Evolutionary conservation across 306 rosid genomes (phyloP), one percentile per base, ranked within the genome.

Genomic region (Lupinus albus): DNA sequence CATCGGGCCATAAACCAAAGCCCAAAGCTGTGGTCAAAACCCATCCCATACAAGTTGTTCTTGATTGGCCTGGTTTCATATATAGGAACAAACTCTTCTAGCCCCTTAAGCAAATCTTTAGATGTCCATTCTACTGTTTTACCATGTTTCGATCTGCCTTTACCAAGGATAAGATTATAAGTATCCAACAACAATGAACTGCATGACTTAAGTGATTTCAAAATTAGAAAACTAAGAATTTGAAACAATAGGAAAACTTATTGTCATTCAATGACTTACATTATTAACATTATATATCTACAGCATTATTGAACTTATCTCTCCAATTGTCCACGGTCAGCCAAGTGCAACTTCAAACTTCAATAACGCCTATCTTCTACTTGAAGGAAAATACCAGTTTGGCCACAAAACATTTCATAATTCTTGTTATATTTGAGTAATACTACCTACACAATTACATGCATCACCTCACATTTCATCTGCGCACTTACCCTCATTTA

Each of bases 111-210:
- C 77, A 94, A 80, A 80, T 94, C 99, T 85, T 94, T 94, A 7
- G 96, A 62, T n/a, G 96, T 88, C 99, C 97, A 94, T 59, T 86
- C 97, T 54, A 91, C 99, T 15, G 85, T 85, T 84, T 85, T 88
- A 70, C 96, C 97, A 41, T 85, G 97, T 94, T 88, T 94, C 96
- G 97, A 78, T 91, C 97, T 94, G 99, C 99, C 99, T 94, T 94
- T 86, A 80, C 83, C 95, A 86, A 90, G 81, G 80, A 88, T 81
- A 77, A 75, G 83, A 76, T 78, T 75, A 90, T 86, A 91, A 88
- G 88, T 72, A 83, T 28, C 83, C 81, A 67, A 62, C 55, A 71
- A 82, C 51, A 64, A 77, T 72, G 17, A 74, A 30, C 51, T 9
- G 10, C 52, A 44, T 7, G n/a, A 61, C 39, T 41, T 52, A 42